A percentile compares a stretch with the other conserved stretches of the same genome.
Evolutionary conservation across 257 asterid species (phyloP).

Genomic region (Thymus mandschuricus): DNA sequence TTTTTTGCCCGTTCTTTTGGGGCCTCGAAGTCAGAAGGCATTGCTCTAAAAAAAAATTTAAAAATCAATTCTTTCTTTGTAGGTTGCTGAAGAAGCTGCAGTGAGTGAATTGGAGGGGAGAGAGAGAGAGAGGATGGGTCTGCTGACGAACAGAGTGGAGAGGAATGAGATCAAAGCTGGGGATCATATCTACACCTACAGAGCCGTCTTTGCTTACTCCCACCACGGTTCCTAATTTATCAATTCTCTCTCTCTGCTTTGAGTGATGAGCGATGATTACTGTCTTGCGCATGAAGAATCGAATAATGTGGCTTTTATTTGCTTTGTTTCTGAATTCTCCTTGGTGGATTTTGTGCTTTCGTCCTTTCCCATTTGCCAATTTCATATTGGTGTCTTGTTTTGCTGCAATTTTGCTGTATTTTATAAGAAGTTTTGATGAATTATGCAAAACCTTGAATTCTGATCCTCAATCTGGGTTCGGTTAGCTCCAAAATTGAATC

Average conservation of each 20-base stretch:
- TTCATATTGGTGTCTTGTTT: not conserved
- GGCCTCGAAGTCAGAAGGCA: not conserved
- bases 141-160: conserved; percentile 72
- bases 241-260: not conserved
- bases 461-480: not conserved
- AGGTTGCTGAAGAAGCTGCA: conserved; percentile 5
- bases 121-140: conserved; percentile 52
- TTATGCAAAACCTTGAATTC: not conserved
- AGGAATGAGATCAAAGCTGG: conserved; percentile 65
- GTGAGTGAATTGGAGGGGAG: not conserved
- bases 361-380: not conserved
- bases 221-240: conserved; percentile 60
- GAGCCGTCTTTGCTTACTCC: conserved; percentile 78
- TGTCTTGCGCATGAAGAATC: too few relatives aligned
- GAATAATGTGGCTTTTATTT: conserved; percentile 16
- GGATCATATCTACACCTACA: conserved; percentile 81
- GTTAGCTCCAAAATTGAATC: conserved; percentile 5
- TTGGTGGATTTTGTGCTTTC: conserved; percentile 17
- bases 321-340: not conserved
- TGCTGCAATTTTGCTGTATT: not conserved
- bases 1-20: conserved; percentile 9
- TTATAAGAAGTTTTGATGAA: conserved; percentile 2
- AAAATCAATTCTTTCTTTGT: not conserved
- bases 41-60: not conserved
- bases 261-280: not conserved